Conservation (phyloP, 805 yeast genomes). For the Yarrowia hollandica region DNA sequence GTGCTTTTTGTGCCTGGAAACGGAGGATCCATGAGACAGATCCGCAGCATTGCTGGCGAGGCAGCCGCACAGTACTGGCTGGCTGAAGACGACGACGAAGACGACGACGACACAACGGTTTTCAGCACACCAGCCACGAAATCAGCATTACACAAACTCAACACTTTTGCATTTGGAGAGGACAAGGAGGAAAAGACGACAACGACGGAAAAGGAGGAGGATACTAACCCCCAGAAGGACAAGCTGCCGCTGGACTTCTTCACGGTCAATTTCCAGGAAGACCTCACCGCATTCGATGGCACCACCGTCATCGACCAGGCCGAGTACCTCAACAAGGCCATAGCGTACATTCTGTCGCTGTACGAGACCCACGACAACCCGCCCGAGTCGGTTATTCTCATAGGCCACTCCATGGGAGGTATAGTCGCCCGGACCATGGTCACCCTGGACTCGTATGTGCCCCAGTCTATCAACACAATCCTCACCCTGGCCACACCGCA, state of each 20-base stretch:
- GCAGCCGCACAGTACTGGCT: conserved; percentile 23
- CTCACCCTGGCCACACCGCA: conserved; percentile 88
- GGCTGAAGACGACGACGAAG: too few species aligned
- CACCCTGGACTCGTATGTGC: conserved; percentile 68
- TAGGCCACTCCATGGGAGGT: conserved; percentile 98
- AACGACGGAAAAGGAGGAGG: background rate
- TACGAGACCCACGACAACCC: conserved; percentile 43
- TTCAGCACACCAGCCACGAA: too few species aligned
- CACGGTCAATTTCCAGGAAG: conserved; percentile 91
- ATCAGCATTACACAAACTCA: background rate
- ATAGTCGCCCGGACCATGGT: conserved; percentile 82
- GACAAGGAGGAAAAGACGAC: too few species aligned
- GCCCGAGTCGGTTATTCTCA: conserved; percentile 69
- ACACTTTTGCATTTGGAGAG: background rate
- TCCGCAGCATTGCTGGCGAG: conserved; percentile 66
- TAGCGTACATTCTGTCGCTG: conserved; percentile 66
- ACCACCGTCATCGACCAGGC: conserved; percentile 90
- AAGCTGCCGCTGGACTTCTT: conserved; percentile 62
- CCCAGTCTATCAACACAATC: conserved; percentile 73
- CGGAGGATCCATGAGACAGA: conserved; percentile 88
- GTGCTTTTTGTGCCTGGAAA: conserved; percentile 89
- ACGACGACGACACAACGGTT: too few species aligned
- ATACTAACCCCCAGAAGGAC: background rate
- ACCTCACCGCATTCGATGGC: conserved; percentile 94
- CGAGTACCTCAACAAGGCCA: conserved; percentile 83